phyloP scores from a whole-genome alignment of 73 alveolate species.

The Tetrahymena malaccensis region DNA sequence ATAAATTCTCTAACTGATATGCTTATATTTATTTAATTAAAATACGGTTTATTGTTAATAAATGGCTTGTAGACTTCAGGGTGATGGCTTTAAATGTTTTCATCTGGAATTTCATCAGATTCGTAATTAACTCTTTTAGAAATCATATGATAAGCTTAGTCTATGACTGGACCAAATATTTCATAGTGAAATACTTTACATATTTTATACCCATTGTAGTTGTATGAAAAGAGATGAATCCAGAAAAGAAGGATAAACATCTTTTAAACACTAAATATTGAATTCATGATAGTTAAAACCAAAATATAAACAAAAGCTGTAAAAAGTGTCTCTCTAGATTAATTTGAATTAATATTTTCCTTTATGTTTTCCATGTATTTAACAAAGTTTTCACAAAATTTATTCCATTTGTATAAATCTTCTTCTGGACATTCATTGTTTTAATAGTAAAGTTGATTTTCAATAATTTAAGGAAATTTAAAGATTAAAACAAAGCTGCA shows the following conservation, averaged over 20 bases:
- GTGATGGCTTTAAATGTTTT: neutral
- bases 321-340: neutral
- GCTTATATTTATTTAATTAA: neutral
- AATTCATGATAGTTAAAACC: neutral
- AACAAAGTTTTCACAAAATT: neutral
- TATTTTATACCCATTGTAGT: neutral
- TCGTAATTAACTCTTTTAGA: neutral
- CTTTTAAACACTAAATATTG: neutral
- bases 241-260: neutral
- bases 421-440: neutral
- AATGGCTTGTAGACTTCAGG: neutral
- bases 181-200: neutral
- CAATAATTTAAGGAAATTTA: neutral
- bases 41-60: neutral
- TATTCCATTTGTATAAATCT: neutral
- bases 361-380: neutral
- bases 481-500: neutral
- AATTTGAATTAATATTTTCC: neutral
- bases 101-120: neutral
- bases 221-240: neutral
- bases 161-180: neutral
- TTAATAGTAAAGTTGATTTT: neutral
- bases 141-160: neutral
- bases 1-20: no score
- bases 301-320: neutral